phyloP scores from a whole-genome alignment of 441 rosid genomes.

The Adansonia grandidieri region DNA sequence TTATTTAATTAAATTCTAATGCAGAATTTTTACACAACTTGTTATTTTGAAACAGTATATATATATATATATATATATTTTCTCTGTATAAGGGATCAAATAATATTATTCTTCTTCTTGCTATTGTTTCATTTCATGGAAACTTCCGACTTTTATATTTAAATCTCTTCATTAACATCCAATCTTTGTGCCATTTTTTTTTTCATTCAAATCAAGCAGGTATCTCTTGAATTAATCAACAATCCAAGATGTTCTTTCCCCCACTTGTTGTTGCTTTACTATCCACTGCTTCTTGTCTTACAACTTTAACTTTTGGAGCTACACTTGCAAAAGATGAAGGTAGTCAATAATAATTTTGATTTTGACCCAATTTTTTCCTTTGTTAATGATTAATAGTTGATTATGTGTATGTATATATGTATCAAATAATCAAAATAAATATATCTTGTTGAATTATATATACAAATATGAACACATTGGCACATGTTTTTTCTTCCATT shows the following conservation, averaged over 20 bases:
- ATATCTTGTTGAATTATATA: no score
- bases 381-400: not conserved
- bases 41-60: no score
- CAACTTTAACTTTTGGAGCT: conserved; percentile 31
- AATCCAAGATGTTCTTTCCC: not conserved
- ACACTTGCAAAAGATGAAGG: conserved; percentile 48
- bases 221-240: conserved; percentile 29
- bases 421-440: no score
- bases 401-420: no score
- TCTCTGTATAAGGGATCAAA: no score
- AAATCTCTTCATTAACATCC: not conserved
- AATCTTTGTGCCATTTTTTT: not conserved
- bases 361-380: not conserved
- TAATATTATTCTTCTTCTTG: no score
- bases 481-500: not conserved
- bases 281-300: conserved; percentile 26
- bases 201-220: not conserved
- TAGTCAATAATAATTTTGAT: not conserved
- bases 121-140: not conserved
- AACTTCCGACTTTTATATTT: not conserved
- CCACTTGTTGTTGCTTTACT: conserved; percentile 29
- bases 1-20: no score
- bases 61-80: no score
- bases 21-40: no score
- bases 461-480: no score